Base-by-base conservation (phyloP, 768 basidiomycete species). In the Nidularia pulvinata region DNA sequence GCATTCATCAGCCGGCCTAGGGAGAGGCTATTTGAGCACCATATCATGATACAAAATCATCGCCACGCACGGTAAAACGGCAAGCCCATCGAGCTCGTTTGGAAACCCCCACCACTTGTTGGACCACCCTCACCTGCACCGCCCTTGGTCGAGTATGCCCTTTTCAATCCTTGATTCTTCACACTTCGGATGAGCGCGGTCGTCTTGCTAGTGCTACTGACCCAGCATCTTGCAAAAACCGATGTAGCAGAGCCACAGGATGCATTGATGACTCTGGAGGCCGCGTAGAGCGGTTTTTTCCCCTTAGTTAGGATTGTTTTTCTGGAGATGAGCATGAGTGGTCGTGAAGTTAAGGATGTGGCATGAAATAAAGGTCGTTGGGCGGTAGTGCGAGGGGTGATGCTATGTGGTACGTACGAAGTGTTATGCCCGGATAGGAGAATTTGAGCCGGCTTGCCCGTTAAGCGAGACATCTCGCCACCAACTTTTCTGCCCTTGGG, bases 1-100 rank as follows among this genome's bases (percentile, higher is more conserved):
- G 92, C 91, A 55, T 81, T 78, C 32, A 89, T 75, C 6, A 95
- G 69, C 65, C 79, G 83, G 43, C 81, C 89, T 87, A 67, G 3
- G 44, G 52, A 48, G 10, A 57, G 36, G 46, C n/a, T 11, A 50
- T 46, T 49, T 39, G 48, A 46, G 33, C 30, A 11, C 30, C 50
- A 22, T 50, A 48, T 46, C 32, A 55, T 49, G 46, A 33, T 45
- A 52, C 32, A 37, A 39, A 3, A 30, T 30, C 25, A 30, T 30
- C 25, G 25, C 32, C 33, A 73, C 81, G 54, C 55, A 81, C 85
- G 77, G 64, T 84, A 85, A 39, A 85, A 66, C 1, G 84, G 81
- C 44, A 77, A 33, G 55, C 5, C 70, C 71, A 61, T 64, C 48
- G 36, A 61, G 52, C 50, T 60, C 33, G 53, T 53, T 53, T 60